These are phyloP conservation scores for Suhomyces yuchorum DNA, from an alignment of 1,139 yeast genomes.

Conservation along the genomic window DNA sequence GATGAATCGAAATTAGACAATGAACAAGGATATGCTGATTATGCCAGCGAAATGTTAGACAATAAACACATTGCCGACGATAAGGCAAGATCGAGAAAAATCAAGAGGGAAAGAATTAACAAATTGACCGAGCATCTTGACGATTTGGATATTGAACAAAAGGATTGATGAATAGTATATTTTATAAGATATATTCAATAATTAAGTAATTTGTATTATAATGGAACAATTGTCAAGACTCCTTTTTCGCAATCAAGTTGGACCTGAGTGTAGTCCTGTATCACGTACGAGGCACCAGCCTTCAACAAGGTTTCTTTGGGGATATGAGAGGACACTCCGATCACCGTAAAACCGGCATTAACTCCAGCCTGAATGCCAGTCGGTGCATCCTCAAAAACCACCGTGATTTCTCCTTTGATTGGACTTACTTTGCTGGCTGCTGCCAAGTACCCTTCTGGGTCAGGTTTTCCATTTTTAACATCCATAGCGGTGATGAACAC, in stretches of 20 bases:
- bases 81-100: constrained; percentile 19
- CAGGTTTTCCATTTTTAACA: constrained; percentile 20
- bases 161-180: background rate
- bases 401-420: constrained; percentile 13
- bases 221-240: constrained; percentile 6
- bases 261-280: constrained; percentile 21
- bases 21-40: constrained; percentile 16
- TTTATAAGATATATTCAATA: background rate
- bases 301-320: constrained; percentile 18
- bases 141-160: constrained; percentile 11
- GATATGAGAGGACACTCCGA: constrained; percentile 26
- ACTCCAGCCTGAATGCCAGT: constrained; percentile 25
- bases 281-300: constrained; percentile 26
- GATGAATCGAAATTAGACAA: constrained; percentile 13
- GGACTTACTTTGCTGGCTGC: constrained; percentile 16
- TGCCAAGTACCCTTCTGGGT: constrained; percentile 24
- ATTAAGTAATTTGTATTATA: background rate
- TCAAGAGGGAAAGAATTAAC: constrained; percentile 19
- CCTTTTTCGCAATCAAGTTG: constrained; percentile 7
- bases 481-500: constrained; percentile 27
- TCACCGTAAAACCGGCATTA: constrained; percentile 23
- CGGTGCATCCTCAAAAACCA: constrained; percentile 28
- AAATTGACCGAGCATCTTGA: constrained; percentile 18
- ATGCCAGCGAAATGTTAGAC: constrained; percentile 16
- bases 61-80: constrained; percentile 18